Base-by-base conservation (phyloP, 345 rosid genomes). In the Citrus unshiu region DNA sequence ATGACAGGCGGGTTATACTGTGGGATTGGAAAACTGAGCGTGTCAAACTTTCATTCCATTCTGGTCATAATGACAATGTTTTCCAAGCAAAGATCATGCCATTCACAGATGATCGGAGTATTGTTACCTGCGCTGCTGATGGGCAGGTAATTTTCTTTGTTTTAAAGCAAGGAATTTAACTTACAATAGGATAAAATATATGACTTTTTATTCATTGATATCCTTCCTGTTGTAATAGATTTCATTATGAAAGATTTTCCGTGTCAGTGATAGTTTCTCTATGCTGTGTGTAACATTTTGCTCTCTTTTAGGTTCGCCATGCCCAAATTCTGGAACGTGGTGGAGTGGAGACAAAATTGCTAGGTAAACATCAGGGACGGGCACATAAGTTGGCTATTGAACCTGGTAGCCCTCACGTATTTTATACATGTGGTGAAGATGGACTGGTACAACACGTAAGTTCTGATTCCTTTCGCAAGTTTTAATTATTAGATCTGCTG, bases 21-120 rank as follows among this genome's bases (percentile, higher is more conserved):
- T 94, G 98, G 99, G 90, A 93, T 54, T 94, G 98, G 99, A 83
- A 91, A 79, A 83, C 87, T 65, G 97, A 95, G 24, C 76, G 72
- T 1, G 79, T 81, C 63, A 93, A 96, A 77, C 88, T 92, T 35
- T 78, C 91, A 12, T 96, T 96, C 73, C 84, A 83, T 73, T 90
- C 98, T 0, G 97, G 94, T 34, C 99, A 96, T 62, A 7, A 10
- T 66, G 82, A 79, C 70, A 96, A 96, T 81, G 95, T 91, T 16
- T 96, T 96, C 72, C 98, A 96, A 76, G 98, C 97, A 9, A 91
- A 90, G 82, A 78, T 93, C 69, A 90, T 93, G 98, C 95, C 98
- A 43, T 89, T 80, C 79, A 77, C 97, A 0, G 93, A 88, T 86
- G 97, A 96, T 76, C 90, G 87, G 16, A 91, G 90, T 83, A 87